Base-by-base conservation (phyloP, 257 asterid species). In the Nicotiana noctiflora region DNA sequence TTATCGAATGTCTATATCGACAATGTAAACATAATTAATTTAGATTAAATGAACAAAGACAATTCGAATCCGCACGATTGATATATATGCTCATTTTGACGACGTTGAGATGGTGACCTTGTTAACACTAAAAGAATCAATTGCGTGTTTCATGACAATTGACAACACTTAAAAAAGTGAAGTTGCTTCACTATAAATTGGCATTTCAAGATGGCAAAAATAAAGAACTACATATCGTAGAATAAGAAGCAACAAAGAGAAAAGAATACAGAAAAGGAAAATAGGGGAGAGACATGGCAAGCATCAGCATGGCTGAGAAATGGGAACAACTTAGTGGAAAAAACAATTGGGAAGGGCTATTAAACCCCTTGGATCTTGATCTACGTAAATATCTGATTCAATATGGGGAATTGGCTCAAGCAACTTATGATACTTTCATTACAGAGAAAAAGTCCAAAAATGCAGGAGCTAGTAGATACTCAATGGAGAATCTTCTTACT, bases 391-490 rank as follows among this genome's bases (percentile, higher is more conserved):
- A 89, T 85, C 18, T 94, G 0, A 88, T 94, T 77, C 93, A 92
- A 67, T 94, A 90, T 67, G 98, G 96, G 0, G 87, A 92, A 68
- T 88, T 84, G 88, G 90, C 95, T 2, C 98, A 94, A 77, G 93
- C 95, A 25, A 81, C 94, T 0, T 94, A 94, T 68, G 98, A 94
- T 76, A 83, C 90, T 2, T 94, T 94, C 91, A 90, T 87, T 81
- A 66, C 86, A 0, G 91, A 87, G 5, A 85, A 77, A 78, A 91
- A 86, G 3, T 94, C 98, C 2, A 93, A 88, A 80, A 91, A 89
- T 57, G 97, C 98, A 0, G 98, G 98, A 5, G 87, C 89, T 79
- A 84, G 92, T 81, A 65, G 84, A 4, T 94, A 86, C 34, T 70
- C 94, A 0, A 88, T 85, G 80, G 74, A 63, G 0, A 84, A 78